Evolutionary conservation across 2,329 filamentous ascomycete species (phyloP).

Genomic region (Hypoxylon sp.): DNA sequence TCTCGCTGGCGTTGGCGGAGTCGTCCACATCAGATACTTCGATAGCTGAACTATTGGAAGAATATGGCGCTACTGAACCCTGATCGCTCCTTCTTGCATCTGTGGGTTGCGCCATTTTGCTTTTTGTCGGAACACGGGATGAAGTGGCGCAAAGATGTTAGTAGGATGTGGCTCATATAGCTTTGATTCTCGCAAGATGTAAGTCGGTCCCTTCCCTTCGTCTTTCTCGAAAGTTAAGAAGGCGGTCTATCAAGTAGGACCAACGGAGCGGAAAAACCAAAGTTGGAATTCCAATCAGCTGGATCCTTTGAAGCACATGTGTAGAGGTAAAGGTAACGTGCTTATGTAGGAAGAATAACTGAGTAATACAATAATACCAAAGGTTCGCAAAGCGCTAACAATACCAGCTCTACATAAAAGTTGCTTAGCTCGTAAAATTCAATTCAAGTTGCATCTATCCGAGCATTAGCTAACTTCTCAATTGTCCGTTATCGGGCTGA

Average conservation of each 20-base stretch:
- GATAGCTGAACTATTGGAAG: slow-evolving; percentile 45
- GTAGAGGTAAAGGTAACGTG: background rate
- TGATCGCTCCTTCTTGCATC: slow-evolving; percentile 34
- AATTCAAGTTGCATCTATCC: slow-evolving; percentile 34
- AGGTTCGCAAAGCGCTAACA: background rate
- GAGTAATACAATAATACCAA: slow-evolving; percentile 5
- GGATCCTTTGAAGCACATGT: slow-evolving; percentile 19
- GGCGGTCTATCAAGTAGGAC: background rate
- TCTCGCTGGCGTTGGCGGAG: slow-evolving; percentile 50
- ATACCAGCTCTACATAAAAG: background rate
- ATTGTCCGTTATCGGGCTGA: slow-evolving; percentile 39
- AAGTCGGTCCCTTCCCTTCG: background rate
- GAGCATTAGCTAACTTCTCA: slow-evolving; percentile 27
- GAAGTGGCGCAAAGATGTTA: slow-evolving; percentile 19
- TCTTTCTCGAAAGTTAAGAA: background rate
- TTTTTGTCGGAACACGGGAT: slow-evolving; percentile 9
- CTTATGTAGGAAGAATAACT: slow-evolving; percentile 23
- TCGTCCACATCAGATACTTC: slow-evolving; percentile 54
- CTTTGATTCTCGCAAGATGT: background rate
- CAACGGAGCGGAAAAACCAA: slow-evolving; percentile 26
- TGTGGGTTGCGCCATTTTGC: slow-evolving; percentile 54
- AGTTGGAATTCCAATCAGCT: slow-evolving; percentile 24
- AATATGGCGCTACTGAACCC: slow-evolving; percentile 33
- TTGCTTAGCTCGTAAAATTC: slow-evolving; percentile 19
- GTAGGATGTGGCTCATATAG: slow-evolving; percentile 23